phyloP scores from a whole-genome alignment of 2,329 filamentous ascomycete species.

The Orbilia blumenaviensis region DNA sequence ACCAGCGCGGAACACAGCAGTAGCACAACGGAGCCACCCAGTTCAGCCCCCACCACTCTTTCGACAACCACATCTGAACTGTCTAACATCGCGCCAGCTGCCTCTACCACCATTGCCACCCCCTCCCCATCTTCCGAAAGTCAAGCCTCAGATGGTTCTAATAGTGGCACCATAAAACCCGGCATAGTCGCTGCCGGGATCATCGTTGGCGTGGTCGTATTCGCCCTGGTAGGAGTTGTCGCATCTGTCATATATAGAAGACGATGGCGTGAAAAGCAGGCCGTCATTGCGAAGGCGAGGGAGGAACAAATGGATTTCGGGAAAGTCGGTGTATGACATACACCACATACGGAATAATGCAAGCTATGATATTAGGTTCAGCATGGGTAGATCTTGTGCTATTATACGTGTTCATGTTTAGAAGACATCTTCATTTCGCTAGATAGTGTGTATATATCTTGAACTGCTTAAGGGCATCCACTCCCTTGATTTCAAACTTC shows the following conservation, averaged over 20 bases:
- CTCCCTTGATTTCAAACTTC: too few relatives aligned
- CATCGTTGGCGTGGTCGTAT: constrained; percentile 34
- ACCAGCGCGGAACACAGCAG: not conserved
- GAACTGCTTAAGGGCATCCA: too few relatives aligned
- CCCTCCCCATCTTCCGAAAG: constrained; percentile 15
- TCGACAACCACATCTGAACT: not conserved
- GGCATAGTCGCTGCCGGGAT: constrained; percentile 42
- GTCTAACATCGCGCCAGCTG: not conserved
- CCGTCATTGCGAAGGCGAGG: constrained; percentile 21
- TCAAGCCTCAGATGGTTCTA: constrained; percentile 19
- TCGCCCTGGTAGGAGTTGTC: constrained; percentile 27
- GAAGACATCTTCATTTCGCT: not conserved
- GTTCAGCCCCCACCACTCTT: constrained; percentile 10
- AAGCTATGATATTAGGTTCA: not conserved
- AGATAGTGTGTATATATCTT: not conserved
- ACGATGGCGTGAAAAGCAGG: constrained; percentile 15
- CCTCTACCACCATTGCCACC: too few relatives aligned
- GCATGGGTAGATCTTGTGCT: not conserved
- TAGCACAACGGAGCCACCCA: constrained; percentile 15
- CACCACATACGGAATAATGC: not conserved
- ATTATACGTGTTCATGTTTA: not conserved
- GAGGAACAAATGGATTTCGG: constrained; percentile 41
- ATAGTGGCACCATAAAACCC: constrained; percentile 20
- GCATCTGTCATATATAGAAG: constrained; percentile 32
- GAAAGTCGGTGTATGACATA: constrained; percentile 8